Evolutionary conservation across 371 early-diverging fungal species (phyloP), one percentile per base, ranked within the genome.

Genomic region (Mucor sp.): DNA sequence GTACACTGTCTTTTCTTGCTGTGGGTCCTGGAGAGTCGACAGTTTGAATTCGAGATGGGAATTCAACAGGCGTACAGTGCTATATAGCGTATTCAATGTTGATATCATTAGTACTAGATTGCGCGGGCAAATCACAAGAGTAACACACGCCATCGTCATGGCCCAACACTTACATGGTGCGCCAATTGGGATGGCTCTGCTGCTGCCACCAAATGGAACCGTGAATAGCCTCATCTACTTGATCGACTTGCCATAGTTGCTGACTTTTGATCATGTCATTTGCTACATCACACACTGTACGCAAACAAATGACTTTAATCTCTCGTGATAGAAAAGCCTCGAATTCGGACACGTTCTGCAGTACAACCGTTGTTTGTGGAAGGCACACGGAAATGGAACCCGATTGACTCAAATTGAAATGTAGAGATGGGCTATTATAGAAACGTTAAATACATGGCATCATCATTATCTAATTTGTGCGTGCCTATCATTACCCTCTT

Each of bases 201-300:
- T 74, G 76, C 11, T 69, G 60, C 74, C 76, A 78, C 65, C 68
- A 71, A 8, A 84, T 30, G 15, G 75, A 75, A 0, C 84, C 81
- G 67, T 77, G 72, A 35, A 81, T 69, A 7, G 71, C 74, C 58
- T 84, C 84, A 63, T 84, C 84, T 14, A 84, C 77, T 44, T 78
- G 75, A 63, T 84, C 77, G 25, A 84, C 74, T 32, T 80, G 76
- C 84, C 84, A 84, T 25, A 76, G 47, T 39, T 77, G 71, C 17
- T 76, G 74, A 33, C 71, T 78, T 62, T 66, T 66, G 17, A 84
- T 71, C 17, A 80, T 60, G 33, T 76, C 77, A 61, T 84, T 84
- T n/a, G 80, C 80, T 35, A 71, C 75, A 48, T 81, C 76, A 58
- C 84, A 84, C 21, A 80, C 77, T 43, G 68, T 71, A 4, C 69